A percentile compares a stretch with the other conserved stretches of the same genome.
Conservation (phyloP, 2,329 filamentous ascomycete genomes). For the Phyllosticta citribraziliensis region DNA sequence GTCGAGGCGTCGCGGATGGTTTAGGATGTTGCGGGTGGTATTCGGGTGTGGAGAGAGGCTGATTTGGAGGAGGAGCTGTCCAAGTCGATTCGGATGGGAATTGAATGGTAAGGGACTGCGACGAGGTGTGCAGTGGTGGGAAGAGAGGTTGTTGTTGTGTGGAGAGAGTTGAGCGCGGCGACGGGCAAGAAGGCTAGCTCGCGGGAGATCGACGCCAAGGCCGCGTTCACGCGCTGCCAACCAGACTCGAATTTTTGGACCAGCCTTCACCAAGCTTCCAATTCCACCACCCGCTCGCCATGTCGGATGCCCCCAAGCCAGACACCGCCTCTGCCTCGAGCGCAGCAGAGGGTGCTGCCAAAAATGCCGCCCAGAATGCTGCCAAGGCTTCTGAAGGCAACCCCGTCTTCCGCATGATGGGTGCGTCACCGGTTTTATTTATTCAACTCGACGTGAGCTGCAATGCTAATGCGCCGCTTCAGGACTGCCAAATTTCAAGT, state of each 20-base stretch:
- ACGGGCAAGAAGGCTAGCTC: not conserved
- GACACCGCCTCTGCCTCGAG: not conserved
- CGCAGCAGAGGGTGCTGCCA: not conserved
- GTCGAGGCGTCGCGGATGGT: not conserved
- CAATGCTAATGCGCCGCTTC: conserved; percentile 9
- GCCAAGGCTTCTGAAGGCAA: conserved; percentile 14
- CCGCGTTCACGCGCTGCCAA: not conserved
- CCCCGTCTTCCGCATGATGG: conserved; percentile 31
- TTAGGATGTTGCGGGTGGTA: no score
- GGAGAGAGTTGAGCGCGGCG: not conserved
- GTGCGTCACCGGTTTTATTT: conserved; percentile 14
- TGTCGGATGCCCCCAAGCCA: not conserved
- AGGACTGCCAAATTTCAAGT: conserved; percentile 76
- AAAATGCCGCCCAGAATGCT: not conserved
- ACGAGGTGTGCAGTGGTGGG: not conserved
- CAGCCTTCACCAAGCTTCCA: not conserved
- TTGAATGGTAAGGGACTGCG: no score
- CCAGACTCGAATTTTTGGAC: not conserved
- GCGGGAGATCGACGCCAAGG: not conserved
- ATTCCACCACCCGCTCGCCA: not conserved
- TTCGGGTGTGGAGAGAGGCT: not conserved
- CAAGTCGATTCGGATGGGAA: no score
- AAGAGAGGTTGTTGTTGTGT: not conserved
- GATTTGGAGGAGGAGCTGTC: no score
- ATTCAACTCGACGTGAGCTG: conserved; percentile 11